Percentiles rank a stretch among this genome's conserved stretches.
phyloP scores from a whole-genome alignment of 2,329 filamentous ascomycete species.

The Hymenotorrendiella dingleyae region DNA sequence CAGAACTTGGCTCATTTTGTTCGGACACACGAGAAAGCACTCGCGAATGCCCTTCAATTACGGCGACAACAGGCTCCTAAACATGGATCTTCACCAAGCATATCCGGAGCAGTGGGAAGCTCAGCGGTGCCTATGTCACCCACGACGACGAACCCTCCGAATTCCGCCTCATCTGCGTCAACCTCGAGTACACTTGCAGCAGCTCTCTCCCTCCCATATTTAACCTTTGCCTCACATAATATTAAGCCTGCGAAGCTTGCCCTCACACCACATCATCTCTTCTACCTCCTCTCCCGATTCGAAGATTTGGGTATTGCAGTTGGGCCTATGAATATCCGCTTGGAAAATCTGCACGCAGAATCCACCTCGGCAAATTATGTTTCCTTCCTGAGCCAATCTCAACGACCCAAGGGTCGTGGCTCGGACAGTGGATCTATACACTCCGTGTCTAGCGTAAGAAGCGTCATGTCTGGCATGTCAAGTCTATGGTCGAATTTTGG shows the following conservation, averaged over 20 bases:
- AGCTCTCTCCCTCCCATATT: slow-evolving; percentile 77
- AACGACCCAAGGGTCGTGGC: slow-evolving; percentile 70
- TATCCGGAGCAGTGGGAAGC: slow-evolving; percentile 50
- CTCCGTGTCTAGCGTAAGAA: slow-evolving; percentile 93
- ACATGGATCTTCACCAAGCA: slow-evolving; percentile 63
- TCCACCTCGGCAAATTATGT: slow-evolving; percentile 87
- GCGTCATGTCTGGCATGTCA: slow-evolving; percentile 96
- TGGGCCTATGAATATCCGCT: slow-evolving; percentile 89
- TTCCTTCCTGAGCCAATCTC: slow-evolving; percentile 82
- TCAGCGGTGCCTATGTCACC: slow-evolving; percentile 29
- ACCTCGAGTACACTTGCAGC: slow-evolving; percentile 72
- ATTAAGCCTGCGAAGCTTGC: slow-evolving; percentile 88
- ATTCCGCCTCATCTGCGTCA: slow-evolving; percentile 54
- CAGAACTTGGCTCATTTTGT: slow-evolving; percentile 95
- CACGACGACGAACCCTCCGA: slow-evolving; percentile 52
- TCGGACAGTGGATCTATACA: slow-evolving; percentile 88
- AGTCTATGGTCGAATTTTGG: slow-evolving; percentile 86
- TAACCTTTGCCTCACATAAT: slow-evolving; percentile 78
- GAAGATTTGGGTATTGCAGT: slow-evolving; percentile 87
- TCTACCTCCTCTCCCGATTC: slow-evolving; percentile 92
- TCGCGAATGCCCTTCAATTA: slow-evolving; percentile 90
- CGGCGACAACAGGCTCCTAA: slow-evolving; percentile 64
- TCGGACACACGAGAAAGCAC: slow-evolving; percentile 91
- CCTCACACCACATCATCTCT: slow-evolving; percentile 91
- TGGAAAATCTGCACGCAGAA: slow-evolving; percentile 91